Evolutionary conservation across 192 early-diverging fungal genomes (phyloP).

Genomic region (Linnemannia exigua): DNA sequence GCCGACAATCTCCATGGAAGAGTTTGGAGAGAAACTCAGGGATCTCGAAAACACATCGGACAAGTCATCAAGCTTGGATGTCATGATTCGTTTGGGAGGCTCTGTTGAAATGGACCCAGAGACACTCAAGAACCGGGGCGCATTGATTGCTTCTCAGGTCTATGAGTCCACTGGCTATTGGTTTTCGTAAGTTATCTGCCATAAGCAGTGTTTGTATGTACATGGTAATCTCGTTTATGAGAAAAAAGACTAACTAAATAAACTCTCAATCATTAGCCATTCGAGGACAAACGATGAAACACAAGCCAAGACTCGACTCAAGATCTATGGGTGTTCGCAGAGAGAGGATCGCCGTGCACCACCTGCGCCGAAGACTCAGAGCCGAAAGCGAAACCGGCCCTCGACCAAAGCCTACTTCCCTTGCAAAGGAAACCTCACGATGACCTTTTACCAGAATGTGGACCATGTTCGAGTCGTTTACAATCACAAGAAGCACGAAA

Average conservation of each 20-base stretch:
- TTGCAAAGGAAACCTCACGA: conserved; percentile 54
- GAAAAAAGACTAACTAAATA: not conserved
- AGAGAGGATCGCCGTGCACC: conserved; percentile 52
- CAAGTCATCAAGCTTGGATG: conserved; percentile 38
- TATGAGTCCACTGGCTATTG: conserved; percentile 58
- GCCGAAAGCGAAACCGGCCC: conserved; percentile 50
- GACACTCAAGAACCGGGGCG: conserved; percentile 39
- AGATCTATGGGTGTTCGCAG: conserved; percentile 55
- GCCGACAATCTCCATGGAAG: conserved; percentile 46
- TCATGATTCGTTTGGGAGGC: conserved; percentile 36
- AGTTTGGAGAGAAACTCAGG: conserved; percentile 37
- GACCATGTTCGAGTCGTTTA: conserved; percentile 53
- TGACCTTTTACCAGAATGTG: conserved; percentile 53
- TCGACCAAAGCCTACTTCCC: conserved; percentile 54
- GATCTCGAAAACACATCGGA: conserved; percentile 43
- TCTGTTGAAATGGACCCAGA: conserved; percentile 54
- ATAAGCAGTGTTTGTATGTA: not conserved
- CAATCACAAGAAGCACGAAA: conserved; percentile 42
- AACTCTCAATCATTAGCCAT: conserved; percentile 18
- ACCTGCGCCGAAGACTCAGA: conserved; percentile 50
- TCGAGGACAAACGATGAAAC: conserved; percentile 56
- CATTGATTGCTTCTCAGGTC: conserved; percentile 41
- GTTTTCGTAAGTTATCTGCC: conserved; percentile 48
- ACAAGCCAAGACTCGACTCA: conserved; percentile 51
- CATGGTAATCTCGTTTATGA: not conserved